Conservation (phyloP, 176 grass and related monocot species). For the Raddia guianensis region DNA sequence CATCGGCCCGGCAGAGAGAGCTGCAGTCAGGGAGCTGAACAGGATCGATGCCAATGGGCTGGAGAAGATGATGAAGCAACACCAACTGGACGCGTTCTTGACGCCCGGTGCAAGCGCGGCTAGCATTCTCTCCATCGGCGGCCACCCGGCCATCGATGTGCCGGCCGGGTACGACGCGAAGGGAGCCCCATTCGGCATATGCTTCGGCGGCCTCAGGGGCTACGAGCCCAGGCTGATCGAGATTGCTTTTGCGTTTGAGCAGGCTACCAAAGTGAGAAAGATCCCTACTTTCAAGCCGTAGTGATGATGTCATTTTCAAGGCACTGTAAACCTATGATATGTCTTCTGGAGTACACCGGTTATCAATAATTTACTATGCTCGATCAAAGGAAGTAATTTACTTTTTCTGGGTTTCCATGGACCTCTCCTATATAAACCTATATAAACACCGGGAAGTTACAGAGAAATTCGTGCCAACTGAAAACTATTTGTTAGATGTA, state of each 20-base stretch:
- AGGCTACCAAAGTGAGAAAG: conserved; percentile 55
- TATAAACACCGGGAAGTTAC: no score
- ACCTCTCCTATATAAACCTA: no score
- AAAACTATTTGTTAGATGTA: no score
- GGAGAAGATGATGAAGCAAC: conserved; percentile 38
- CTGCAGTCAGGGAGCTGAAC: conserved; percentile 26
- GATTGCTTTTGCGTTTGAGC: conserved; percentile 67
- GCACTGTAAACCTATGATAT: no score
- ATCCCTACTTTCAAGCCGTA: conserved; percentile 36
- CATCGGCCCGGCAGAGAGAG: conserved; percentile 23
- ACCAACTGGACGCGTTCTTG: conserved; percentile 50
- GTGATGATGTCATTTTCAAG: no score
- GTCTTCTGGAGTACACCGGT: no score
- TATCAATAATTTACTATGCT: no score
- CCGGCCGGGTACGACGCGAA: conserved; percentile 57
- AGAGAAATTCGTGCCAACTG: no score
- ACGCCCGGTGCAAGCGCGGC: not conserved
- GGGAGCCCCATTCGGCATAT: conserved; percentile 55
- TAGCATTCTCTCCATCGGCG: conserved; percentile 37
- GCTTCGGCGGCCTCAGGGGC: conserved; percentile 58
- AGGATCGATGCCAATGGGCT: conserved; percentile 36
- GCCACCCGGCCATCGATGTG: conserved; percentile 54
- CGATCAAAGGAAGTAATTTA: no score
- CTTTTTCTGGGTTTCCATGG: no score
- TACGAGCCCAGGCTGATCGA: conserved; percentile 69